A percentile compares a stretch with the other conserved stretches of the same genome.
Conservation (phyloP, 108 stramenopile genomes). For the Schizochytrium sp. region DNA sequence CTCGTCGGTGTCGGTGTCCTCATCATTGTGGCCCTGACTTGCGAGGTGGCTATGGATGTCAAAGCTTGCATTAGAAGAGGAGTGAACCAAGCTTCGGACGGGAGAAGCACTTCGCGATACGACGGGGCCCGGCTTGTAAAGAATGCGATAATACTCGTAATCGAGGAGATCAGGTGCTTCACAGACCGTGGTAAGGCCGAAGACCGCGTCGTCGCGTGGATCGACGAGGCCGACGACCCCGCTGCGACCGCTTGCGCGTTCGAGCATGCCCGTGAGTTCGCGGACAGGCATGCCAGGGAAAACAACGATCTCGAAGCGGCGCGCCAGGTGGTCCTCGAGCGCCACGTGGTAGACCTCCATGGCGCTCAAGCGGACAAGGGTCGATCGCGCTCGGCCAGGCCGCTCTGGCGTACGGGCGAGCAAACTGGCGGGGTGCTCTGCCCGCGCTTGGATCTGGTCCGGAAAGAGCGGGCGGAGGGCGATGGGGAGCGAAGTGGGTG, state of each 20-base stretch:
- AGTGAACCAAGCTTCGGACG: not conserved
- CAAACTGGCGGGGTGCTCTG: no score
- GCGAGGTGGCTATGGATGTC: not conserved
- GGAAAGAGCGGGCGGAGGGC: no score
- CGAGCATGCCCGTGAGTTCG: not conserved
- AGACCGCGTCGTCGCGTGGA: not conserved
- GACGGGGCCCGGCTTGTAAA: not conserved
- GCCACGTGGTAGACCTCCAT: not conserved
- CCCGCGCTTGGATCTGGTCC: no score
- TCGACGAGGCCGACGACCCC: not conserved
- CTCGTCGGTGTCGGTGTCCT: not conserved
- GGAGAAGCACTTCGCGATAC: not conserved
- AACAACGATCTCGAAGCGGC: not conserved
- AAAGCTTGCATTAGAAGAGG: not conserved
- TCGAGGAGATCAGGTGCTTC: not conserved
- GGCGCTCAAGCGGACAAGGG: not conserved
- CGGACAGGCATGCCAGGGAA: not conserved
- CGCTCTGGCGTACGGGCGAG: no score
- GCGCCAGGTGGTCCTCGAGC: not conserved
- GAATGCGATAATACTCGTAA: not conserved
- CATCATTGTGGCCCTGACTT: not conserved
- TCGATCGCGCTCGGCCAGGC: no score
- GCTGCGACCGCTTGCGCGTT: not conserved
- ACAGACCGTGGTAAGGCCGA: not conserved
- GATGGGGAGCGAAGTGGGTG: no score